These are phyloP conservation scores for Solanum pimpinellifolium DNA, from an alignment of 257 asterid genomes.

Conservation along the genomic window DNA sequence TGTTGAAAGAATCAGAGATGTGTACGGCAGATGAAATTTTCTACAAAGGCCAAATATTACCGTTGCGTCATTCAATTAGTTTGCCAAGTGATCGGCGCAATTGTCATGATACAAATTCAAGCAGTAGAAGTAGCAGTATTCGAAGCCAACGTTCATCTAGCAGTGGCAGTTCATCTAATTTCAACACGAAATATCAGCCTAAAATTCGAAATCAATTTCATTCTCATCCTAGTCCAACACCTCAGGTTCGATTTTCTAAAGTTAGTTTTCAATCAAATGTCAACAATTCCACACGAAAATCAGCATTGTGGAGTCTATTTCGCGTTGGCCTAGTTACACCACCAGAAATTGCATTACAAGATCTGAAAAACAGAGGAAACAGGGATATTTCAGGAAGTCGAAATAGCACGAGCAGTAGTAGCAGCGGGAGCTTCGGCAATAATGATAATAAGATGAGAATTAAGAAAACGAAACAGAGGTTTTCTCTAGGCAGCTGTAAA, in stretches of 20 bases:
- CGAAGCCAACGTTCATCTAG: constrained; percentile 51
- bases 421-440: constrained; percentile 8
- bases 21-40: constrained; percentile 81
- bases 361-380: constrained; percentile 31
- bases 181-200: constrained; percentile 5
- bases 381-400: constrained; percentile 23
- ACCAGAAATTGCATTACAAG: constrained; percentile 55
- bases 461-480: constrained; percentile 19
- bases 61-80: constrained; percentile 50
- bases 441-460: background rate
- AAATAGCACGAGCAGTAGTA: constrained; percentile 28
- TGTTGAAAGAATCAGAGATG: constrained; percentile 43
- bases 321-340: constrained; percentile 60
- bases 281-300: background rate
- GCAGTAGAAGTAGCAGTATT: constrained; percentile 58
- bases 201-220: constrained; percentile 41
- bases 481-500: constrained; percentile 44
- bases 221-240: constrained; percentile 89
- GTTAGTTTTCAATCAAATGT: background rate
- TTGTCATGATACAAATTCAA: constrained; percentile 31
- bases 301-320: constrained; percentile 44
- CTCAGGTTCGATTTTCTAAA: constrained; percentile 31
- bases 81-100: background rate
- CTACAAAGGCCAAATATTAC: constrained; percentile 68
- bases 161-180: constrained; percentile 23